These are phyloP conservation scores for Senna siamea DNA, from an alignment of 306 rosid genomes.

Conservation along the genomic window DNA sequence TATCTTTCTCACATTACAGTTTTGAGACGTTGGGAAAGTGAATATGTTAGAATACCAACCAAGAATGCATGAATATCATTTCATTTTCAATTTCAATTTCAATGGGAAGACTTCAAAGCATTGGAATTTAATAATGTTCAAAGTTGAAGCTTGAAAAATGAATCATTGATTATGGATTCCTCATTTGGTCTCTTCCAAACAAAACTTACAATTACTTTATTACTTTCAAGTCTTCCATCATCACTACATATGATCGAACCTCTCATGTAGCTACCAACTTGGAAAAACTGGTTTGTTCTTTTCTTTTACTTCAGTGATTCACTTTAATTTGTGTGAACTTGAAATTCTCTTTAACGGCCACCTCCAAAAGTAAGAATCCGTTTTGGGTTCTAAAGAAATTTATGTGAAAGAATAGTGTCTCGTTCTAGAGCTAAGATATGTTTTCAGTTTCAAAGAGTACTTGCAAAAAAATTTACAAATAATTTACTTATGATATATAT, in stretches of 20 bases:
- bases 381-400: too few species aligned
- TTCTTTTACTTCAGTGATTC: too few species aligned
- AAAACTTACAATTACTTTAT: neutral
- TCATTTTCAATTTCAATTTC: too few species aligned
- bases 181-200: constrained; percentile 2
- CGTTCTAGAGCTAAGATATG: too few species aligned
- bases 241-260: constrained; percentile 2
- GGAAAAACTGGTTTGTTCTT: too few species aligned
- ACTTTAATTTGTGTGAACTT: neutral
- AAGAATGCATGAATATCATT: neutral
- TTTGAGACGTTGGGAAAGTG: constrained; percentile 3
- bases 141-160: neutral
- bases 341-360: too few species aligned
- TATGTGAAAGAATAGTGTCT: too few species aligned
- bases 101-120: constrained; percentile 1
- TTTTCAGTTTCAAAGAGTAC: too few species aligned
- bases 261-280: constrained; percentile 16
- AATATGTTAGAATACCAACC: neutral
- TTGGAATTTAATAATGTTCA: neutral
- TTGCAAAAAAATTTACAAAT: too few species aligned
- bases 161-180: neutral
- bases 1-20: constrained; percentile 5
- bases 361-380: too few species aligned
- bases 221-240: constrained; percentile 34
- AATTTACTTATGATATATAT: too few species aligned